Evolutionary conservation across 1,139 yeast genomes (phyloP).

Genomic region (Yamadazyma atlantica): DNA sequence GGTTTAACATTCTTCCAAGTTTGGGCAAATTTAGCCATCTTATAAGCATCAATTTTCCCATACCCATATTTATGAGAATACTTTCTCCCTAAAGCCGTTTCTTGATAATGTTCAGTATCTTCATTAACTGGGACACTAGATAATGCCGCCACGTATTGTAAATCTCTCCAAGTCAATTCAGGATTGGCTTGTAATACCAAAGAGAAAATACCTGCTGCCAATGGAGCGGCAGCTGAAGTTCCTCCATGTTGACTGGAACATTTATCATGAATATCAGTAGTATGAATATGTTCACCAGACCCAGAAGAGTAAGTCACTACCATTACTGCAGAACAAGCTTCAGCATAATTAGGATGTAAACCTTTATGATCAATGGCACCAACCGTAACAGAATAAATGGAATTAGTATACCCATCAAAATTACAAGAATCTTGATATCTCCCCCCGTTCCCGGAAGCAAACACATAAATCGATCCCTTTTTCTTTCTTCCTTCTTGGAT

Average conservation of each 20-base stretch:
- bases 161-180: conserved; percentile 90
- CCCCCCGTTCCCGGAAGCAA: conserved; percentile 97
- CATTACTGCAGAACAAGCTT: conserved; percentile 92
- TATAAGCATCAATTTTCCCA: conserved; percentile 86
- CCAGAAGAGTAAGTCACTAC: conserved; percentile 96
- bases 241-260: conserved; percentile 89
- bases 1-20: conserved; percentile 86
- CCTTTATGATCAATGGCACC: conserved; percentile 91
- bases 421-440: conserved; percentile 83
- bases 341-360: conserved; percentile 83
- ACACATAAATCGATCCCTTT: conserved; percentile 88
- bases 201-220: conserved; percentile 93
- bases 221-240: conserved; percentile 98
- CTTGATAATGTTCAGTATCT: conserved; percentile 70
- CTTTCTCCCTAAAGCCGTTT: conserved; percentile 55
- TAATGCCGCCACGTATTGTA: conserved; percentile 78
- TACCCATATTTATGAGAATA: conserved; percentile 90
- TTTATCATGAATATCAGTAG: conserved; percentile 76
- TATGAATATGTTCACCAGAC: conserved; percentile 83
- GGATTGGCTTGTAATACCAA: conserved; percentile 82
- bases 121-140: conserved; percentile 71
- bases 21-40: conserved; percentile 70
- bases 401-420: conserved; percentile 96
- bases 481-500: conserved; percentile 78
- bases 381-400: conserved; percentile 91